These are phyloP conservation scores for Penicillium bialowiezense DNA, from an alignment of 495 filamentous ascomycete species.

Conservation along the genomic window DNA sequence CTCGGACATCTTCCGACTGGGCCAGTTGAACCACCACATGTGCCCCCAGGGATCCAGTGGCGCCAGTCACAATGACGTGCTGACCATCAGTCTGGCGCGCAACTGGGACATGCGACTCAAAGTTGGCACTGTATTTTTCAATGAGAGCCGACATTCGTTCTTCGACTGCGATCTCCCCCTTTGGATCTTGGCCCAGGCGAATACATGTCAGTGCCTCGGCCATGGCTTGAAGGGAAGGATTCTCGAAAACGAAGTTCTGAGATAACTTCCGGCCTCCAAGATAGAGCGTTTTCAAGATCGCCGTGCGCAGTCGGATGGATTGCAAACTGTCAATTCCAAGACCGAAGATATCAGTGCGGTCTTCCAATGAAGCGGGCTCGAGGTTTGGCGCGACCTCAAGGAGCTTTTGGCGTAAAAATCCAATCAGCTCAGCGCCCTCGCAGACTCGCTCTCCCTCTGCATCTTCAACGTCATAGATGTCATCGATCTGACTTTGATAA, in stretches of 20 bases:
- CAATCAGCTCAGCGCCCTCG: constrained; percentile 6
- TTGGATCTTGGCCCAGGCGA: neutral
- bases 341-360: constrained; percentile 26
- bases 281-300: constrained; percentile 28
- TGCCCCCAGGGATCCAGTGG: constrained; percentile 60
- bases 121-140: constrained; percentile 28
- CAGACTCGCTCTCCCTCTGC: constrained; percentile 6
- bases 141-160: constrained; percentile 24
- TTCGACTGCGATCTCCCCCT: constrained; percentile 19
- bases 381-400: constrained; percentile 27
- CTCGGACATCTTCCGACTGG: constrained; percentile 20
- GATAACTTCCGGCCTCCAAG: constrained; percentile 31
- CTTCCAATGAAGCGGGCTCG: neutral
- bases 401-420: neutral
- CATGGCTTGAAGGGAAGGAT: constrained; percentile 32
- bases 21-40: constrained; percentile 48
- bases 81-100: constrained; percentile 11
- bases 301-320: constrained; percentile 39
- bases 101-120: constrained; percentile 30
- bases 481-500: constrained; percentile 42
- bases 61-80: constrained; percentile 51
- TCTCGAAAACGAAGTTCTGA: constrained; percentile 40
- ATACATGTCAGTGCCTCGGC: constrained; percentile 14
- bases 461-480: constrained; percentile 30
- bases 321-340: constrained; percentile 51